Percentiles rank a stretch among this genome's conserved stretches.
phyloP scores from a whole-genome alignment of 495 filamentous ascomycete genomes.

The Penicillium ochrochloron region DNA sequence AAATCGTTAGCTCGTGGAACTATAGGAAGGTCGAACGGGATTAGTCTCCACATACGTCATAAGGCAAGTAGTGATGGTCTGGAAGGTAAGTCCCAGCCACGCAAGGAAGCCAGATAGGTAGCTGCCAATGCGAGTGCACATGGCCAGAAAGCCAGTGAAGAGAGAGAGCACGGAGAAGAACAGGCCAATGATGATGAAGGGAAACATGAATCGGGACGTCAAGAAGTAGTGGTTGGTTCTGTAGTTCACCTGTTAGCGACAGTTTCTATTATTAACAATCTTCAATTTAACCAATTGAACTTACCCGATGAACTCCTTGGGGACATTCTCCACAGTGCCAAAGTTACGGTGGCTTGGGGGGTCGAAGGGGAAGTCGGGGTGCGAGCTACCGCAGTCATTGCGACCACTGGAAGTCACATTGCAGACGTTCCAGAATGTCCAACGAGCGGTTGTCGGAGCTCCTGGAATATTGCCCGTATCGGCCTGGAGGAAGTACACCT shows the following conservation, averaged over 20 bases:
- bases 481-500: constrained; percentile 83
- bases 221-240: constrained; percentile 66
- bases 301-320: constrained; percentile 59
- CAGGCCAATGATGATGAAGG: constrained; percentile 70
- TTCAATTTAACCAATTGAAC: constrained; percentile 13
- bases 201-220: constrained; percentile 70
- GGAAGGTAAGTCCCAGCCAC: constrained; percentile 63
- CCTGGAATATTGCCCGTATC: constrained; percentile 71
- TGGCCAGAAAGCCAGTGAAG: constrained; percentile 63
- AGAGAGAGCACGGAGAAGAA: constrained; percentile 67
- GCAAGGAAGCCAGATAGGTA: constrained; percentile 61
- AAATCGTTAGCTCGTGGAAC: constrained; percentile 23
- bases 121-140: constrained; percentile 63
- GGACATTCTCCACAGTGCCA: constrained; percentile 58
- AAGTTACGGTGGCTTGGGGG: constrained; percentile 64
- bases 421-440: constrained; percentile 88
- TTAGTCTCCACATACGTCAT: constrained; percentile 66
- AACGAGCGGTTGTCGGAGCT: constrained; percentile 69
- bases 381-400: constrained; percentile 58
- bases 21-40: not conserved
- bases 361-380: constrained; percentile 68
- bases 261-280: not conserved
- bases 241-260: constrained; percentile 15
- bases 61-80: constrained; percentile 62
- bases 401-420: constrained; percentile 52